A percentile compares a stretch with the other conserved stretches of the same genome.
phyloP scores from a whole-genome alignment of 2,329 filamentous ascomycete genomes.

The Talaromyces atroroseus region DNA sequence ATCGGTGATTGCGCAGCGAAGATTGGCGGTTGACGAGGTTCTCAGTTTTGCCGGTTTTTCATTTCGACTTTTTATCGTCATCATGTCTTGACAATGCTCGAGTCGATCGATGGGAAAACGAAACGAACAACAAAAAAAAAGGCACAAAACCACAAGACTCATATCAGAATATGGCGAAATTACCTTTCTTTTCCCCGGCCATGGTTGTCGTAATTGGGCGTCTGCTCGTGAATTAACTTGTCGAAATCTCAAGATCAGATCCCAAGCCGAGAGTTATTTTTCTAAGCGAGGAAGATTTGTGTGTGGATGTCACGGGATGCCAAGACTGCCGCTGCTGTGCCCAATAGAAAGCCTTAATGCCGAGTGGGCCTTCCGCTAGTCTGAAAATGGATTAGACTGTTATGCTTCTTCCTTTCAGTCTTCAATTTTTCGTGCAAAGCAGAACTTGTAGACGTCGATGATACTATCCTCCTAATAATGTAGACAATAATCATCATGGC shows the following conservation, averaged over 20 bases:
- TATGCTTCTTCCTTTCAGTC: not conserved
- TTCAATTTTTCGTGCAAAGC: not conserved
- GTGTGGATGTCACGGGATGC: conserved; percentile 12
- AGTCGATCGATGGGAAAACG: conserved; percentile 12
- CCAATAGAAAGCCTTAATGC: conserved; percentile 14
- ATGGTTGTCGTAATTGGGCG: conserved; percentile 41
- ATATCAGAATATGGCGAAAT: not conserved
- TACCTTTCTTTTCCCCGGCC: conserved; percentile 45
- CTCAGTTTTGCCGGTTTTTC: not conserved
- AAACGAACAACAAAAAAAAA: conserved; percentile 17
- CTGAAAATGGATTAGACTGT: not conserved
- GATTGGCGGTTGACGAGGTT: not conserved
- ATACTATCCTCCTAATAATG: not conserved
- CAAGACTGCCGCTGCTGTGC: conserved; percentile 10
- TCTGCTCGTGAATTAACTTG: conserved; percentile 19
- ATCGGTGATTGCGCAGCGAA: not conserved
- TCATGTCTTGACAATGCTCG: not conserved
- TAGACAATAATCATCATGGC: conserved; percentile 20
- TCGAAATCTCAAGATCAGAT: conserved; percentile 13
- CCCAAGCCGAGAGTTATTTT: conserved; percentile 5
- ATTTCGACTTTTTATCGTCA: not conserved
- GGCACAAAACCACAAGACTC: not conserved
- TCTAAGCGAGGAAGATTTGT: conserved; percentile 16
- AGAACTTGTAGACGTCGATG: not conserved
- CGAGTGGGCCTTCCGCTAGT: not conserved